phyloP scores from a whole-genome alignment of 371 early-diverging fungal species.

The Blakeslea trispora region DNA sequence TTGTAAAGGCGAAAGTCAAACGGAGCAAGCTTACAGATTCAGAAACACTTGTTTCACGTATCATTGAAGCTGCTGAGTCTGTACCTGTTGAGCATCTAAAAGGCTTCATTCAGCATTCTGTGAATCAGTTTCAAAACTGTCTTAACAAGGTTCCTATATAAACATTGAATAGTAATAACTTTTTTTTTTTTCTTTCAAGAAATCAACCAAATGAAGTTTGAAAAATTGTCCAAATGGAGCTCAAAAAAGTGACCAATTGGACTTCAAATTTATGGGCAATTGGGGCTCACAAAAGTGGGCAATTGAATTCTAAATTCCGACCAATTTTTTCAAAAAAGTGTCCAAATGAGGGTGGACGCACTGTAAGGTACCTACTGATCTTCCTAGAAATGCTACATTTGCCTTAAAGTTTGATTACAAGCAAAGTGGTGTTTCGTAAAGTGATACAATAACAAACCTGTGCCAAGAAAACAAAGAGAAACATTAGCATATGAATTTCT shows the following conservation, averaged over 20 bases:
- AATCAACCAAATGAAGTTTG: too few relatives aligned
- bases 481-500: too few relatives aligned
- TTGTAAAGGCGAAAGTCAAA: constrained; percentile 11
- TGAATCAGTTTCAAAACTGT: background rate
- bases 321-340: too few relatives aligned
- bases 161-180: too few relatives aligned
- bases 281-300: too few relatives aligned
- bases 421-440: constrained; percentile 22
- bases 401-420: constrained; percentile 21
- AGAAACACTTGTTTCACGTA: background rate
- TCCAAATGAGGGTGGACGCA: too few relatives aligned
- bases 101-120: background rate
- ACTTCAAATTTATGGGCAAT: too few relatives aligned
- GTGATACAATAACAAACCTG: background rate
- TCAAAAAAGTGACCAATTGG: too few relatives aligned
- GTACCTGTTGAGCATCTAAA: background rate
- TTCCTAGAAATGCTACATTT: constrained; percentile 27
- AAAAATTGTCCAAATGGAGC: background rate
- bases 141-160: background rate
- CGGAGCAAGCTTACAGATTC: background rate
- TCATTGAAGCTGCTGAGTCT: background rate
- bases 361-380: constrained; percentile 27
- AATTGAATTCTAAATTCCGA: too few relatives aligned
- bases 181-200: too few relatives aligned
- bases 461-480: too few relatives aligned